Percentiles rank a stretch among this genome's conserved stretches.
Conservation (phyloP, 2,329 filamentous ascomycete species). For the Aspergillus caelatus region DNA sequence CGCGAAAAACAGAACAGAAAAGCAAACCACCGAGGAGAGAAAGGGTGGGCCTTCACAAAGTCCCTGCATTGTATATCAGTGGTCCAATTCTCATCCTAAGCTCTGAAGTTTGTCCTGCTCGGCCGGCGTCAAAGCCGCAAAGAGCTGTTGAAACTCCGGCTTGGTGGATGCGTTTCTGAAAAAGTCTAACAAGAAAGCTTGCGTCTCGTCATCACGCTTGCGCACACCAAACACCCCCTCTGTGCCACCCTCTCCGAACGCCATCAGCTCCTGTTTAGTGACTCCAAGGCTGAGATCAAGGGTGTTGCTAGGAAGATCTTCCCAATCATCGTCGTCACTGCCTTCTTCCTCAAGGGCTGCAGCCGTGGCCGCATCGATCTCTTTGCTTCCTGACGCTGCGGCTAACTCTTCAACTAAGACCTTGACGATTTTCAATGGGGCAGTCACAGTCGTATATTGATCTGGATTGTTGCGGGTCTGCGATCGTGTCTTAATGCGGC, state of each 20-base stretch:
- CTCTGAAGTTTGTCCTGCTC: slow-evolving; percentile 50
- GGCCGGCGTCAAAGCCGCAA: slow-evolving; percentile 54
- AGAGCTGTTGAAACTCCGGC: slow-evolving; percentile 58
- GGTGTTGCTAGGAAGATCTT: slow-evolving; percentile 77
- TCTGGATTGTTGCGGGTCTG: slow-evolving; percentile 87
- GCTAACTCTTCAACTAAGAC: slow-evolving; percentile 89
- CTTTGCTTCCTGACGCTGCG: slow-evolving; percentile 68
- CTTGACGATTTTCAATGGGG: slow-evolving; percentile 93
- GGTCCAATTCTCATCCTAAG: slow-evolving; percentile 23
- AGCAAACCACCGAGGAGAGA: not conserved
- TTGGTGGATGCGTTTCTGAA: slow-evolving; percentile 64
- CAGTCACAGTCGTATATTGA: slow-evolving; percentile 82
- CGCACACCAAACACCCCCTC: slow-evolving; percentile 56
- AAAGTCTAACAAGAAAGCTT: slow-evolving; percentile 80
- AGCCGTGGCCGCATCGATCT: slow-evolving; percentile 57
- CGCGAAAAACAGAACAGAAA: not conserved
- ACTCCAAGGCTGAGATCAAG: slow-evolving; percentile 74
- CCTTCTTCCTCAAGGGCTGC: slow-evolving; percentile 63
- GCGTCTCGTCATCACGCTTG: slow-evolving; percentile 85
- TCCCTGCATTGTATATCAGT: not conserved
- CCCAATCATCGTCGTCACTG: slow-evolving; percentile 81
- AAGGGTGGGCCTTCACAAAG: not conserved
- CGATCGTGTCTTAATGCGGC: slow-evolving; percentile 90
- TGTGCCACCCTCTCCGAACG: slow-evolving; percentile 60
- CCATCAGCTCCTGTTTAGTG: slow-evolving; percentile 79